These are phyloP conservation scores for Bipolaris sorokiniana DNA, from an alignment of 2,329 filamentous ascomycete species.

Conservation along the genomic window DNA sequence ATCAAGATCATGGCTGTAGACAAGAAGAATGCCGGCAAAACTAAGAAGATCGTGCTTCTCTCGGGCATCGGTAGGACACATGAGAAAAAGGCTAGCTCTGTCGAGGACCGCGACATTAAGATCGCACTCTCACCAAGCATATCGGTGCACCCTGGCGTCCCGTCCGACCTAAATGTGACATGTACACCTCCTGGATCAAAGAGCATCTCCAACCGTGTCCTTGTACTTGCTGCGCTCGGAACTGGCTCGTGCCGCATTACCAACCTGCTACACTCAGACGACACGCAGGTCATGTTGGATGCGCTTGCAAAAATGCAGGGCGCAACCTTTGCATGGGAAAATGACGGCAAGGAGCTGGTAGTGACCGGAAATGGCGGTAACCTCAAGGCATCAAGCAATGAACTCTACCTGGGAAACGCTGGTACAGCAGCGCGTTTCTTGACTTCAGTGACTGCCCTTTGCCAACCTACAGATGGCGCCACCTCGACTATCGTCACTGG, in stretches of 20 bases:
- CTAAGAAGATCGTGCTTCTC: constrained; percentile 94
- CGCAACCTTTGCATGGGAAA: constrained; percentile 90
- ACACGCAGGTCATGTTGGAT: constrained; percentile 95
- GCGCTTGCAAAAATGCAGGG: constrained; percentile 85
- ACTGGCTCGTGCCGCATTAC: constrained; percentile 84
- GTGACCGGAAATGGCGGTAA: constrained; percentile 90
- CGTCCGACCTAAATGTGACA: constrained; percentile 68
- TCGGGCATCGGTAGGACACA: constrained; percentile 87
- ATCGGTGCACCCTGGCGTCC: constrained; percentile 74
- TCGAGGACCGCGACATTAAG: constrained; percentile 83
- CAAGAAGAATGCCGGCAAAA: constrained; percentile 95
- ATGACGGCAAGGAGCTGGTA: constrained; percentile 87
- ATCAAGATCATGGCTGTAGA: constrained; percentile 95
- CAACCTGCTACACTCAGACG: constrained; percentile 94
- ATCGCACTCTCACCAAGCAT: constrained; percentile 82
- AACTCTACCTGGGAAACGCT: constrained; percentile 93
- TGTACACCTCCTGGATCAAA: constrained; percentile 95
- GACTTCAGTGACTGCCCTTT: constrained; percentile 87
- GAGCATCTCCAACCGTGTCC: constrained; percentile 93
- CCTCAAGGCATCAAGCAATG: constrained; percentile 74
- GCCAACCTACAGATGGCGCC: constrained; percentile 66
- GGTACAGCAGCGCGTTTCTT: constrained; percentile 95
- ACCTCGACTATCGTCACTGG: constrained; percentile 83
- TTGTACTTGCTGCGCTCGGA: constrained; percentile 91
- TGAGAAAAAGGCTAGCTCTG: constrained; percentile 85